Evolutionary conservation across 345 rosid genomes (phyloP), one percentile per base, ranked within the genome.

Genomic region (Eucalyptus virginea): DNA sequence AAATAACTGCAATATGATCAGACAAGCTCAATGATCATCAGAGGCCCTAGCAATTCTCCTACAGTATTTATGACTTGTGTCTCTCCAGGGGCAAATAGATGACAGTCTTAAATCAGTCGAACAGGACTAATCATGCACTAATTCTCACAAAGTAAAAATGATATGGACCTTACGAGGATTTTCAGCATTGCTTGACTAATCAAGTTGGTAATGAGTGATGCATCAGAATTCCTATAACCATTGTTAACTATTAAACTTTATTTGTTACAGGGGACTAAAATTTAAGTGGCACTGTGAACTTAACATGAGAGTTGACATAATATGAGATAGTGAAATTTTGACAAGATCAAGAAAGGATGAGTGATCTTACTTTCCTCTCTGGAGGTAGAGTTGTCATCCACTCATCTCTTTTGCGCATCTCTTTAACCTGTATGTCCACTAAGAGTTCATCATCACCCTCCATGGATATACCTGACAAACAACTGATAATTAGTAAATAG

Each of bases 351-450:
- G 83, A 77, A 77, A 77, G 83, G 28, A 77, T 37, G 83, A 77
- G 89, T 54, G 30, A 11, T 77, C 94, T 93, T 94, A 96, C 99
- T 91, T 95, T 96, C 91, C 97, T 94, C 93, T 98, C 99, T 58
- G 98, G 98, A 89, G 99, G 99, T 62, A 98, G 93, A 42, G 95
- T 94, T 87, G 99, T 98, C 99, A 98, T 98, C 99, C 99, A 98
- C 94, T 98, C 99, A 18, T 98, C 99, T 90, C 99, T 93, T 92
- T 91, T 91, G 88, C 94, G 98, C 58, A 92, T 92, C 50, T 89
- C 97, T 90, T 97, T 95, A 90, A 94, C 97, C 89, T 96, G 96
- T 37, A 92, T 88, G 72, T 94, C 95, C 9, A 94, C 98, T 69
- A 98, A 92, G 85, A 98, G 96, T 90, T 97, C 99, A 91, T 91